These are phyloP conservation scores for Fraxinus nigra DNA, from an alignment of 305 asterid species.

Conservation along the genomic window DNA sequence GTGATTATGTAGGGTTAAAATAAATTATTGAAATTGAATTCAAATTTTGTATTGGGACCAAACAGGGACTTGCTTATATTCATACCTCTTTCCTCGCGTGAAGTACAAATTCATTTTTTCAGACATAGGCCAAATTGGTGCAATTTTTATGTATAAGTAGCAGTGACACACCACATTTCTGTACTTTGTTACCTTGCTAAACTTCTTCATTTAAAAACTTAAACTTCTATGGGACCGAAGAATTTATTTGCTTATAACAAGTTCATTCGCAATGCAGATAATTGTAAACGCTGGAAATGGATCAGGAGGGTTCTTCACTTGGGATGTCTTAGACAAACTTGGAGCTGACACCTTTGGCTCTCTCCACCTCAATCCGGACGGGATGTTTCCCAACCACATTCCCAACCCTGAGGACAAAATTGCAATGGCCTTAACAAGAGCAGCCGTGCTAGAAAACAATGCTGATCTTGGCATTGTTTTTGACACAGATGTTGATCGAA, in stretches of 20 bases:
- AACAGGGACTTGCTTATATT: too few species aligned
- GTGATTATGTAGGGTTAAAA: too few species aligned
- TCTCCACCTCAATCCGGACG: conserved; percentile 81
- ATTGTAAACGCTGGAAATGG: conserved; percentile 94
- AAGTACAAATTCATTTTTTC: neutral
- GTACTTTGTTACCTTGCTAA: neutral
- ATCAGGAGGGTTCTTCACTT: conserved; percentile 94
- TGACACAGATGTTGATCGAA: conserved; percentile 87
- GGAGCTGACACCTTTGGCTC: conserved; percentile 97
- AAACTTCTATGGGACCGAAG: neutral
- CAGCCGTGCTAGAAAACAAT: conserved; percentile 59
- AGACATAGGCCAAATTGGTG: neutral
- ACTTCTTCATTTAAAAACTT: neutral
- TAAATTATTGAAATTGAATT: too few species aligned
- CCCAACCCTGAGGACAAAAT: conserved; percentile 87
- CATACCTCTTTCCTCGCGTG: neutral
- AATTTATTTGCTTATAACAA: neutral
- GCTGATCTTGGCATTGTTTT: conserved; percentile 88
- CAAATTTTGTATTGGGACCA: too few species aligned
- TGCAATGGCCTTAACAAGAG: conserved; percentile 78
- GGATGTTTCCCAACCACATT: conserved; percentile 94
- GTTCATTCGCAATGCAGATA: conserved; percentile 47
- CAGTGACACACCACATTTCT: neutral
- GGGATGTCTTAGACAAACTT: conserved; percentile 80
- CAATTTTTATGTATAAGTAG: neutral